A percentile compares a stretch with the other conserved stretches of the same genome.
These are phyloP conservation scores for Ilyonectria robusta DNA, from an alignment of 2,329 filamentous ascomycete species.

Conservation along the genomic window DNA sequence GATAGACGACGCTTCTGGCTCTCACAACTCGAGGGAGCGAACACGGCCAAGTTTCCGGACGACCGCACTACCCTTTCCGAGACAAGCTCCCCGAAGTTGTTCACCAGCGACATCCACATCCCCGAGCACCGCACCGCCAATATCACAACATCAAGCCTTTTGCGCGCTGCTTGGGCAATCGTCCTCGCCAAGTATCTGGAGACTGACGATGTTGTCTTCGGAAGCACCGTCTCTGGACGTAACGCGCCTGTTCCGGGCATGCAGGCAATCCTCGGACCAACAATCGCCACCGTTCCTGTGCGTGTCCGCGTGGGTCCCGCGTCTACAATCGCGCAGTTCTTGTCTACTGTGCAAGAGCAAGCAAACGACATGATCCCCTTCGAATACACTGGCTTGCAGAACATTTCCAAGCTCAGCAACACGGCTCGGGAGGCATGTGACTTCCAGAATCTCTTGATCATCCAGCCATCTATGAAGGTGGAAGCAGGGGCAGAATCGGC, in stretches of 20 bases:
- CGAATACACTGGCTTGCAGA: conserved; percentile 14
- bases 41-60: conserved; percentile 10
- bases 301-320: conserved; percentile 3
- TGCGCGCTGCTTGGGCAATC: conserved; percentile 62
- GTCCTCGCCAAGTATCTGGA: conserved; percentile 63
- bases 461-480: conserved; percentile 12
- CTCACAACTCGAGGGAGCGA: conserved; percentile 11
- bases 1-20: conserved; percentile 10
- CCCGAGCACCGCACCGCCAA: conserved; percentile 45
- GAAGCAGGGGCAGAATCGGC: conserved; percentile 1
- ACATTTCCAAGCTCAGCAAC: conserved; percentile 11
- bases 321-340: conserved; percentile 1
- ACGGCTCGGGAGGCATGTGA: conserved; percentile 11
- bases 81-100: not conserved
- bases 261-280: conserved; percentile 33
- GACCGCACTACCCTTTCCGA: not conserved
- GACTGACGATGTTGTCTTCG: conserved; percentile 59
- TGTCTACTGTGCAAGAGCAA: conserved; percentile 5
- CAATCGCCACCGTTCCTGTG: conserved; percentile 10
- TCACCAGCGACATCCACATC: not conserved
- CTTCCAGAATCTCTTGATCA: conserved; percentile 9
- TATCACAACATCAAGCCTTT: conserved; percentile 31
- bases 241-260: conserved; percentile 40
- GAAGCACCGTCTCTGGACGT: conserved; percentile 59
- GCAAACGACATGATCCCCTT: conserved; percentile 13